phyloP scores from a whole-genome alignment of 805 yeast species.

The Millerago galiae region DNA sequence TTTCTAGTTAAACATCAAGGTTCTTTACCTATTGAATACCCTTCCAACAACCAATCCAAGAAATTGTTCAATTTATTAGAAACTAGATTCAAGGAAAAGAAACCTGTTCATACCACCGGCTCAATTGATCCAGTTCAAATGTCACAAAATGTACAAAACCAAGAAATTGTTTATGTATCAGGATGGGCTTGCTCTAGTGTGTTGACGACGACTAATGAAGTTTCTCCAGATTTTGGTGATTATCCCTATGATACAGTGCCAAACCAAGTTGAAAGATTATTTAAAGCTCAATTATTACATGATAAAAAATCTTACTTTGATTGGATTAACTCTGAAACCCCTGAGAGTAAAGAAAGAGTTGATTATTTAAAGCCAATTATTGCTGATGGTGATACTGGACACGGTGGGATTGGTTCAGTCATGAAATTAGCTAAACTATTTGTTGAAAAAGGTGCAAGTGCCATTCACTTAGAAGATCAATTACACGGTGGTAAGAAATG shows the following conservation, averaged over 20 bases:
- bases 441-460: conserved; percentile 64
- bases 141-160: conserved; percentile 47
- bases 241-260: conserved; percentile 67
- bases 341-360: conserved; percentile 17
- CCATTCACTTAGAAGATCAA: conserved; percentile 60
- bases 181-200: conserved; percentile 60
- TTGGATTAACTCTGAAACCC: conserved; percentile 27
- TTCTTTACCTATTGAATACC: conserved; percentile 32
- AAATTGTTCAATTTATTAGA: conserved; percentile 42
- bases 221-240: conserved; percentile 62
- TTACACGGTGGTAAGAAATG: conserved; percentile 61
- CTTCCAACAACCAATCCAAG: conserved; percentile 48
- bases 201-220: conserved; percentile 55
- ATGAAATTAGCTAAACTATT: conserved; percentile 61
- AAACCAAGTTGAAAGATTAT: conserved; percentile 54
- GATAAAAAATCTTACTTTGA: conserved; percentile 43
- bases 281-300: conserved; percentile 52
- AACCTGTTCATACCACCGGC: conserved; percentile 54
- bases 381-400: conserved; percentile 66
- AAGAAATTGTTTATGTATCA: conserved; percentile 47
- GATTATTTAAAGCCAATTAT: conserved; percentile 57
- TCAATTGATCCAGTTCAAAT: conserved; percentile 58
- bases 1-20: conserved; percentile 51
- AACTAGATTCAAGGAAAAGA: conserved; percentile 31
- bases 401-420: conserved; percentile 54